A percentile compares a stretch with the other conserved stretches of the same genome.
Evolutionary conservation across 768 basidiomycete genomes (phyloP).

Genomic region (Lenzites betulinus): DNA sequence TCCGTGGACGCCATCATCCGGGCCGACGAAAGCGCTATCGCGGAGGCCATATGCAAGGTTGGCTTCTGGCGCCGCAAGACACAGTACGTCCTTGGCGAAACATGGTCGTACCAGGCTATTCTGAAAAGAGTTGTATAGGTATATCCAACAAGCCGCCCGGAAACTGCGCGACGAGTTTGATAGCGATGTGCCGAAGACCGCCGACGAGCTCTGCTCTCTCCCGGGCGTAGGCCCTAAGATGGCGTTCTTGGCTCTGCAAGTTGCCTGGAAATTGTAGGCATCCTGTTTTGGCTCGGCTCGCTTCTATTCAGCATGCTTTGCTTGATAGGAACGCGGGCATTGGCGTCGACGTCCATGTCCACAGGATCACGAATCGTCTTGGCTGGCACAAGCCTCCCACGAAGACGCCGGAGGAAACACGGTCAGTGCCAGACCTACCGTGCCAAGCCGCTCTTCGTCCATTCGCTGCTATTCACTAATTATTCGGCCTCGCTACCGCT

Average conservation of each 20-base stretch:
- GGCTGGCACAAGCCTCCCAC: conserved; percentile 90
- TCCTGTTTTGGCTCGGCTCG: neutral
- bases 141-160: conserved; percentile 73
- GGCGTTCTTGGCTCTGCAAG: conserved; percentile 84
- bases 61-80: conserved; percentile 94
- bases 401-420: conserved; percentile 84
- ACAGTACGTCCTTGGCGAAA: conserved; percentile 45
- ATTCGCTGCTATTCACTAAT: neutral
- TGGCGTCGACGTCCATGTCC: conserved; percentile 95
- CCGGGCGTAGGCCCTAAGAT: conserved; percentile 97
- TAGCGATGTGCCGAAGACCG: conserved; percentile 86
- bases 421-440: conserved; percentile 43
- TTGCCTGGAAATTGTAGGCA: conserved; percentile 79
- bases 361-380: conserved; percentile 90
- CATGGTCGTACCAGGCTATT: neutral
- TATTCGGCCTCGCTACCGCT: neutral
- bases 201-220: conserved; percentile 84
- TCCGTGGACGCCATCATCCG: conserved; percentile 68
- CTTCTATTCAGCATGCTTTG: neutral
- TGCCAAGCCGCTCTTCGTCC: neutral
- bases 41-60: conserved; percentile 81
- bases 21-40: conserved; percentile 63
- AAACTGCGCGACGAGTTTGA: conserved; percentile 69
- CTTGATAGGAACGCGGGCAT: conserved; percentile 78
- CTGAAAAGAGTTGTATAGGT: conserved; percentile 42